Evolutionary conservation across 73 alveolate genomes (phyloP).

Genomic region (Paramecium pentaurelia): DNA sequence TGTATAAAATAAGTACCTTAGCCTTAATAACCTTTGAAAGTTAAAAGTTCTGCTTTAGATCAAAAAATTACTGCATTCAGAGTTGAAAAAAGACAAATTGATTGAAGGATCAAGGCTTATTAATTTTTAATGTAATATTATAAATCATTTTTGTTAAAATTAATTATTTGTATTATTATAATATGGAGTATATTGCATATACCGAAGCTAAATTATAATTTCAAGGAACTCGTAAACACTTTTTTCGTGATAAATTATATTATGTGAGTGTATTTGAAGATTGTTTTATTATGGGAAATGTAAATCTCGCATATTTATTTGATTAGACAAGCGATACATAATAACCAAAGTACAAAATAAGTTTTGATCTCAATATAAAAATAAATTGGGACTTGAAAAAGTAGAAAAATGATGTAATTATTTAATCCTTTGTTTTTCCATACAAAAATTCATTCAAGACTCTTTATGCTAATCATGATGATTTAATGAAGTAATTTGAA

Average conservation of each 20-base stretch:
- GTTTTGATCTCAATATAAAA: neutral
- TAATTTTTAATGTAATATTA: neutral
- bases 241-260: neutral
- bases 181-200: conserved; percentile 1
- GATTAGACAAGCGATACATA: neutral
- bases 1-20: neutral
- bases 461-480: neutral
- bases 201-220: neutral
- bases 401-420: neutral
- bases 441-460: neutral
- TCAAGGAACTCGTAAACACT: conserved; percentile 11
- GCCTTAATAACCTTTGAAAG: neutral
- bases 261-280: conserved; percentile 18
- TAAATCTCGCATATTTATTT: neutral
- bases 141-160: neutral
- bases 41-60: neutral
- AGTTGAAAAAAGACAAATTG: conserved; percentile 8
- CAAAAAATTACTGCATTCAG: conserved; percentile 3
- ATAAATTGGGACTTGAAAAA: conserved; percentile 31
- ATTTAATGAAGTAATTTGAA: neutral
- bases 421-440: neutral
- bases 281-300: neutral
- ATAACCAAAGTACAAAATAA: neutral
- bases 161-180: neutral
- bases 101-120: neutral